Base-by-base conservation (phyloP, 1,284 basidiomycete species). In the Boletus calvinii region DNA sequence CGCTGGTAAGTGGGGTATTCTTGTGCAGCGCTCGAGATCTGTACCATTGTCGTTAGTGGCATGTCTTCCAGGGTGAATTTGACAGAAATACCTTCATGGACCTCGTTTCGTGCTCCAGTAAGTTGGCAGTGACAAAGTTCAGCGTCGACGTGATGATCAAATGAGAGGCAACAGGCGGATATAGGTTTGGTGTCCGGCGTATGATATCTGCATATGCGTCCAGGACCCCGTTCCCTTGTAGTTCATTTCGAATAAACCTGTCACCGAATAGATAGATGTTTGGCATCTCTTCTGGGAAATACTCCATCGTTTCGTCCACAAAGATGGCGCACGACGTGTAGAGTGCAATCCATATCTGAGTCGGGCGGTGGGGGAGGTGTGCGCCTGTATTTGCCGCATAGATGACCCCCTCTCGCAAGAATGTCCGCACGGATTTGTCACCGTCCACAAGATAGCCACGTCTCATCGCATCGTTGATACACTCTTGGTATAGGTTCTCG, bases 21-120 rank as follows among this genome's bases (percentile, higher is more conserved):
- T 41, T 24, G 36, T 3, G 54, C 58, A 10, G 55, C 46, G 36
- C 43, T 56, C 24, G 45, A 39, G 12, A 62, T 54, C 58, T 57
- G 12, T 37, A 6, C 7, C 26, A 6, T 29, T 1, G 8, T 34
- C n/a, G 15, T 57, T 12, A 56, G 20, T 7, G 5, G 4, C 1
- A 18, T 30, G 6, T 31, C 62, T 60, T 42, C 41, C 5, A 12
- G 8, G 1, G 20, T 4, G 15, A 26, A 6, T 26, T 9, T 3
- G 12, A 36, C 18, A 4, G 17, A 2, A 0, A 17, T 41, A 51
- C 52, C 39, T 56, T 40, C 58, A 68, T 63, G 17, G 53, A 59
- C 22, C 51, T 48, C 9, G 57, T 62, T 46, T 68, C 63, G 5
- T 61, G 41, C 42, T 72, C 72, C 6, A 71, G 39, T n/a, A 67